These are phyloP conservation scores for Collybia mongolica DNA, from an alignment of 768 basidiomycete genomes.

Conservation along the genomic window DNA sequence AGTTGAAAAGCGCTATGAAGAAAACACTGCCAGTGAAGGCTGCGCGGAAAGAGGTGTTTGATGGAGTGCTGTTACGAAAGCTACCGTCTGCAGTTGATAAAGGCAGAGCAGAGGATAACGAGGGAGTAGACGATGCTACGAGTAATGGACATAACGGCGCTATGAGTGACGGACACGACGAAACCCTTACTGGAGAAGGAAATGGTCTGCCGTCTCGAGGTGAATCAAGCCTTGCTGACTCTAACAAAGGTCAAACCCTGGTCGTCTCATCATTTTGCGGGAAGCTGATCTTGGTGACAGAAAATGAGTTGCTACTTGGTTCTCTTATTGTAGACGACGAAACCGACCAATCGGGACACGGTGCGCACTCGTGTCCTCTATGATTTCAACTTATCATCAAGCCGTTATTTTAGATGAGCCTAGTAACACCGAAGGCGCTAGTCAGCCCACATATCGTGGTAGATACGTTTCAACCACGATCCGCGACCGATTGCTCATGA, in stretches of 20 bases:
- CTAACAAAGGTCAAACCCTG: constrained; percentile 15
- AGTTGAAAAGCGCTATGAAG: too few species aligned
- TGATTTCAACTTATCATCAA: too few species aligned
- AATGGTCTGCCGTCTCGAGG: constrained; percentile 1
- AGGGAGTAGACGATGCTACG: too few species aligned
- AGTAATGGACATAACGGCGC: too few species aligned
- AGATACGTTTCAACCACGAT: constrained; percentile 13
- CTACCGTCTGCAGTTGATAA: background rate
- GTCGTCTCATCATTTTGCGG: background rate
- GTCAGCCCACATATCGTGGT: constrained; percentile 8
- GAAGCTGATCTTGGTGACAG: background rate
- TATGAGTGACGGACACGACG: too few species aligned
- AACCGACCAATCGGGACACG: background rate
- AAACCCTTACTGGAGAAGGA: constrained; percentile 5
- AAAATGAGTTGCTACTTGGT: background rate
- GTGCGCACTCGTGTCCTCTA: background rate
- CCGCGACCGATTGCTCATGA: constrained; percentile 18
- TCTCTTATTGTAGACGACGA: background rate
- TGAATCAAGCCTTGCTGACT: constrained; percentile 18
- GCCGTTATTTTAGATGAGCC: background rate
- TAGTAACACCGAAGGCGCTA: background rate
- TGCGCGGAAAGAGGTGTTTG: constrained; percentile 13
- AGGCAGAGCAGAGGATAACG: too few species aligned
- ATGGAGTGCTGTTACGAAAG: constrained; percentile 10
- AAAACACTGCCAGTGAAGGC: background rate